Evolutionary conservation across 148 eudicot genomes (phyloP).

Genomic region (Arbutus unedo): DNA sequence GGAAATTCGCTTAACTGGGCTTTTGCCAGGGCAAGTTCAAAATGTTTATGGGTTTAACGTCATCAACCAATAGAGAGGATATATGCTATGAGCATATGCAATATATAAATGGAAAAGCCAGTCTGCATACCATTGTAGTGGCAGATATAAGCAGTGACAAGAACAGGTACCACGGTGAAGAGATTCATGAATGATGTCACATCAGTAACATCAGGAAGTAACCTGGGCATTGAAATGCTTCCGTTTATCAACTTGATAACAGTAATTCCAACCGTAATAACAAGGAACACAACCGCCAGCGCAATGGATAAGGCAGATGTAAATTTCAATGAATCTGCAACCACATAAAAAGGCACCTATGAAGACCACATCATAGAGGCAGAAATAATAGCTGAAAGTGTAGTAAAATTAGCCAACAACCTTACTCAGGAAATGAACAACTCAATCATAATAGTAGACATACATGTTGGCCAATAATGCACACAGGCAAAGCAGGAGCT

Average conservation of each 20-base stretch:
- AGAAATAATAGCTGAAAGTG: background rate
- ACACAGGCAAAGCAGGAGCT: background rate
- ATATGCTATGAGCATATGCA: background rate
- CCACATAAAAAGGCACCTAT: conserved; percentile 9
- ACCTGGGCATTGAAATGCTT: conserved; percentile 54
- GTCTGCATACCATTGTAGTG: conserved; percentile 73
- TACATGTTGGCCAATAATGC: background rate
- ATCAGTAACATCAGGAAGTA: conserved; percentile 57
- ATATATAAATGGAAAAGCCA: background rate
- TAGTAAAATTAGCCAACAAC: background rate
- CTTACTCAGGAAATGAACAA: background rate
- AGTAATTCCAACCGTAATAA: conserved; percentile 64
- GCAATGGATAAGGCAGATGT: conserved; percentile 87
- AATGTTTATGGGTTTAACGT: background rate
- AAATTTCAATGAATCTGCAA: conserved; percentile 78
- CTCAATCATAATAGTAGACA: background rate
- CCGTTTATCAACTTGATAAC: conserved; percentile 66
- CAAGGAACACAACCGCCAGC: conserved; percentile 73
- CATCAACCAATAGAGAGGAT: background rate
- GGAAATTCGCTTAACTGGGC: background rate
- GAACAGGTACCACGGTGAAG: conserved; percentile 86
- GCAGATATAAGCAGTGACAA: conserved; percentile 89
- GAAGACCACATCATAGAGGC: background rate
- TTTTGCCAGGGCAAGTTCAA: background rate
- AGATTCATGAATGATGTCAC: conserved; percentile 57